A percentile compares a stretch with the other conserved stretches of the same genome.
Conservation (phyloP, 441 rosid species). For the Erysimum cheiri region DNA sequence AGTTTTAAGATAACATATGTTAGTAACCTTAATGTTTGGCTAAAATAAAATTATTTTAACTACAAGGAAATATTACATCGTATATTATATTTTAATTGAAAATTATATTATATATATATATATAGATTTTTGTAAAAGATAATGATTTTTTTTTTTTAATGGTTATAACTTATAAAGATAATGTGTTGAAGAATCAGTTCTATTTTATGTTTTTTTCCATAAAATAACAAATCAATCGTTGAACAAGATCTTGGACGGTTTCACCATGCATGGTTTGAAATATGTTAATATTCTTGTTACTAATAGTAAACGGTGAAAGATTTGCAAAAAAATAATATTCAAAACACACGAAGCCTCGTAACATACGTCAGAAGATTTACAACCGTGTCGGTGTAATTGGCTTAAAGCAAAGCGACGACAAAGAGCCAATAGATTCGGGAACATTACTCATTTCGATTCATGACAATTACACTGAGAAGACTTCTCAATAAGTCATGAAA, state of each 20-base stretch:
- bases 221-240: not conserved
- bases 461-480: conserved; percentile 38
- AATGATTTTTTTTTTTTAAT: not conserved
- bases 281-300: not conserved
- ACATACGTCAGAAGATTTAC: conserved; percentile 33
- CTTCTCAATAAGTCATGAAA: conserved; percentile 23
- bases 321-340: conserved; percentile 3
- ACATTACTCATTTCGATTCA: conserved; percentile 35
- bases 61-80: not conserved
- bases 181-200: not conserved
- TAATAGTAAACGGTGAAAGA: conserved; percentile 21
- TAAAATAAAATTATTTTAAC: not conserved
- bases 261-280: conserved; percentile 15
- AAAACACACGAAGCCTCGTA: conserved; percentile 29
- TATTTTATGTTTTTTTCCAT: not conserved
- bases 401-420: conserved; percentile 43
- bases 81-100: not conserved
- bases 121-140: not conserved
- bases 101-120: not conserved
- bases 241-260: conserved; percentile 30
- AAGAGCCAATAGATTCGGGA: conserved; percentile 38
- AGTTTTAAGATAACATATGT: not conserved
- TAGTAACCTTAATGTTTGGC: not conserved
- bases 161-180: not conserved
- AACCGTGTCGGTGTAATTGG: conserved; percentile 44